Percentiles rank a stretch among this genome's conserved stretches.
phyloP scores from a whole-genome alignment of 345 rosid species.

The Boechera retrofracta region DNA sequence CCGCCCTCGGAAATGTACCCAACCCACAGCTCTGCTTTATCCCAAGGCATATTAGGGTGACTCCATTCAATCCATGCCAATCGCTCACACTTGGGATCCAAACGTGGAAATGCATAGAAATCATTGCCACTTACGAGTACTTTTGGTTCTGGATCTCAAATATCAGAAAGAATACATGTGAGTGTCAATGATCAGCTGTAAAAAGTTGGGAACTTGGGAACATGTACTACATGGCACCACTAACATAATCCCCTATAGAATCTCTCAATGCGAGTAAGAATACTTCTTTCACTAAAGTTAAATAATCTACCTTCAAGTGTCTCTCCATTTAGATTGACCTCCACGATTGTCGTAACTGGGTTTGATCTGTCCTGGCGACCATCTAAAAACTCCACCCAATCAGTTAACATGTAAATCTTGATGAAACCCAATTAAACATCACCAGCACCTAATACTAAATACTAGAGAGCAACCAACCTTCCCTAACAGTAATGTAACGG shows the following conservation, averaged over 20 bases:
- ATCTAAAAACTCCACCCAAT: constrained; percentile 53
- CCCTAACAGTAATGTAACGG: constrained; percentile 77
- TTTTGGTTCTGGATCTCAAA: constrained; percentile 65
- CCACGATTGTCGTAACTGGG: constrained; percentile 65
- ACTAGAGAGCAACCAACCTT: constrained; percentile 54
- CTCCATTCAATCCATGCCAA: constrained; percentile 95
- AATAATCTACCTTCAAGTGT: constrained; percentile 59
- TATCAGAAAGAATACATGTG: not conserved
- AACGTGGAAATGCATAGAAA: constrained; percentile 95
- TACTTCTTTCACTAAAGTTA: not conserved
- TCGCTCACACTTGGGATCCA: constrained; percentile 69
- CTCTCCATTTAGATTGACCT: constrained; percentile 53
- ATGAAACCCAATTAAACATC: not conserved
- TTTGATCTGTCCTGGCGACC: constrained; percentile 62
- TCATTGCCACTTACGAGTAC: constrained; percentile 75
- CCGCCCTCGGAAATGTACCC: constrained; percentile 83
- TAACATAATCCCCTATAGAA: constrained; percentile 7
- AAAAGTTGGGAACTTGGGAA: not conserved
- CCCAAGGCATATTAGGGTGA: constrained; percentile 99
- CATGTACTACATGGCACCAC: not conserved
- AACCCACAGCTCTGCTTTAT: constrained; percentile 90
- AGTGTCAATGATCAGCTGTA: constrained; percentile 6
- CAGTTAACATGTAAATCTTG: constrained; percentile 14
- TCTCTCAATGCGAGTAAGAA: not conserved
- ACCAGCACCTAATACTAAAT: constrained; percentile 15